Conservation (phyloP, 2,329 filamentous ascomycete genomes). For the Talaromyces sp. region DNA sequence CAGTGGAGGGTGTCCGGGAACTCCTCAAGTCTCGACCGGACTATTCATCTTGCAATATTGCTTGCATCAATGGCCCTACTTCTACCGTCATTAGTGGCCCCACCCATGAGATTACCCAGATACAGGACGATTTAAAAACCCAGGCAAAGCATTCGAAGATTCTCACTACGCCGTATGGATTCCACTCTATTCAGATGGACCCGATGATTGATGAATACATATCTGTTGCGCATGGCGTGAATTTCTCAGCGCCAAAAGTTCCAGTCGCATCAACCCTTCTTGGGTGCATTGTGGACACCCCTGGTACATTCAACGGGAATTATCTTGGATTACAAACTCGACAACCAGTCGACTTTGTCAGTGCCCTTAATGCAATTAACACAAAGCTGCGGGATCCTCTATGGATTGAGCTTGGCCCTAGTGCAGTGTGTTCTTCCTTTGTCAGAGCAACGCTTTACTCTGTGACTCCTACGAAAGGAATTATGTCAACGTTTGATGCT, state of each 20-base stretch:
- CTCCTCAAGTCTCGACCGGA: not conserved
- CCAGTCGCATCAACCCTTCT: no score
- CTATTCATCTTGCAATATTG: slow-evolving; percentile 11
- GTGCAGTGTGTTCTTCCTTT: no score
- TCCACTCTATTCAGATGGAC: no score
- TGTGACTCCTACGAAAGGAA: no score
- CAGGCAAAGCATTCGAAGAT: not conserved
- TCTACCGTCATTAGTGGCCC: slow-evolving; percentile 4
- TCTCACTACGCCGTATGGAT: no score
- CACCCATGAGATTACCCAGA: not conserved
- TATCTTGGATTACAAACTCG: slow-evolving; percentile 69
- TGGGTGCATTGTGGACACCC: slow-evolving; percentile 64
- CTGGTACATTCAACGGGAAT: slow-evolving; percentile 60
- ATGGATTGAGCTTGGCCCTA: no score
- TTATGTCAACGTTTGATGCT: no score
- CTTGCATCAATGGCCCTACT: slow-evolving; percentile 2
- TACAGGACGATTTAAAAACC: slow-evolving; percentile 39
- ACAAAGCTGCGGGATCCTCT: no score
- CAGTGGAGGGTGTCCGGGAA: not conserved
- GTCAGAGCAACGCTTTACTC: no score
- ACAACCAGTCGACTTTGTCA: slow-evolving; percentile 70
- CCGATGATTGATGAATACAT: no score
- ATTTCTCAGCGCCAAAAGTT: no score
- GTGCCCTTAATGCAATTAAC: slow-evolving; percentile 61
- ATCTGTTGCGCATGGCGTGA: no score